Evolutionary conservation across 164 flowering plant genomes (phyloP), one percentile per base, ranked within the genome.

Genomic region (Vitis rotundifolia): DNA sequence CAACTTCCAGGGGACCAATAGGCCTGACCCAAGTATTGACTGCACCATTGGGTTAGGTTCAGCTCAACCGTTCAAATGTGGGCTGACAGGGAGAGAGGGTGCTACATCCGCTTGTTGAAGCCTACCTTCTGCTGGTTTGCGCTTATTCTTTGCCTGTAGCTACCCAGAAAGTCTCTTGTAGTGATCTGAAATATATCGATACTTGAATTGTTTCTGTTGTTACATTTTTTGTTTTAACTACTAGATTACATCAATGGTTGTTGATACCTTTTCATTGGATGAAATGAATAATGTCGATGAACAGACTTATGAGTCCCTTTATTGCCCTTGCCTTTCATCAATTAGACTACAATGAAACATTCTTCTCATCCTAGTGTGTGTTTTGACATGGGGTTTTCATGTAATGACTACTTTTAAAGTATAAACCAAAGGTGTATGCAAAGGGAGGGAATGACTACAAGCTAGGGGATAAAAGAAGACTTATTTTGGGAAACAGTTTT

Each of bases 1-100:
- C 69, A 75, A 83, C 75, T 84, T 81, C 56, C 31, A 37, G 28
- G 78, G 81, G 28, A 79, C 19, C 49, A 79, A 11, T 80, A 83
- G 79, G 82, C 83, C 53, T 83, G 85, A 8, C 71, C 29, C 49
- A 54, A 26, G 79, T 72, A 11, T 62, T 77, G 62, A 82, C 86
- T 50, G 82, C 67, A 28, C 76, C 81, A 14, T 37, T 50, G 67
- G 26, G 26, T 22, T 22, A 22, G 26, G 73, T 82, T 58, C 68
- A 84, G 59, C 44, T 31, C 18, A 71, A 71, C 59, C 82, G 84
- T 50, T 66, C 83, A 22, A 77, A 64, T 59, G 77, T 73, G 3
- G 68, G 66, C 63, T 73, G 67, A 77, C 8, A 52, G 47, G 9
- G 29, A 16, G 14, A 50, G 13, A 59, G 1, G 29, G 28, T 0